phyloP scores from a whole-genome alignment of 106 monocot species.

The Ottelia alismoides region DNA sequence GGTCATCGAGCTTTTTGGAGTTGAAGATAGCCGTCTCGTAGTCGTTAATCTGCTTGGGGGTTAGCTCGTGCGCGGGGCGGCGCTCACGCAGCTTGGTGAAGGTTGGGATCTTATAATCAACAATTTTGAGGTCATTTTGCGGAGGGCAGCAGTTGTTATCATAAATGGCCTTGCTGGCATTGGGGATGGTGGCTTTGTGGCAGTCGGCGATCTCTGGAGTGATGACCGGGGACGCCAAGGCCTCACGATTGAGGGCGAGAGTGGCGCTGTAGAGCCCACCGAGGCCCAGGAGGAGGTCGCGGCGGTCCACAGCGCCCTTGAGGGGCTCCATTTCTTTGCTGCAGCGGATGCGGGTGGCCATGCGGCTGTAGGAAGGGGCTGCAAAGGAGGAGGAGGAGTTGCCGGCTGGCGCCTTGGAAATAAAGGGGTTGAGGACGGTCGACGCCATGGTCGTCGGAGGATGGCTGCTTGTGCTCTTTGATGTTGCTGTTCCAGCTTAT shows the following conservation, averaged over 20 bases:
- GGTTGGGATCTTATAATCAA: conserved; percentile 5
- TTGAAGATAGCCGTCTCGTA: conserved; percentile 24
- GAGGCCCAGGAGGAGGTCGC: too few relatives aligned
- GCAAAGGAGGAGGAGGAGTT: conserved; percentile 13
- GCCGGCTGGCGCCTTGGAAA: too few relatives aligned
- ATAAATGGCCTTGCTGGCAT: too few relatives aligned
- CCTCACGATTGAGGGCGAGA: too few relatives aligned
- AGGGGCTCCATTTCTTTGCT: too few relatives aligned
- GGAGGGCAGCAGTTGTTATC: conserved; percentile 8
- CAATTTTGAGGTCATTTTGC: background rate
- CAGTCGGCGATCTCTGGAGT: conserved; percentile 5
- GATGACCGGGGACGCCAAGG: too few relatives aligned
- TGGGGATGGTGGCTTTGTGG: background rate
- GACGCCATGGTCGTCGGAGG: too few relatives aligned
- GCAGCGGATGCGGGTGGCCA: too few relatives aligned
- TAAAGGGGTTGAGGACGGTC: too few relatives aligned
- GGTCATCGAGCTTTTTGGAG: conserved; percentile 24
- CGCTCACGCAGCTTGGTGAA: conserved; percentile 21
- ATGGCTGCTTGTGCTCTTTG: too few relatives aligned
- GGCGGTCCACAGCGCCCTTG: conserved; percentile 7
- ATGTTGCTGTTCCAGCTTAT: too few relatives aligned
- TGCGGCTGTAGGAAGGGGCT: conserved; percentile 16
- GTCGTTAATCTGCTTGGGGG: conserved; percentile 19
- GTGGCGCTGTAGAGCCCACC: too few relatives aligned
- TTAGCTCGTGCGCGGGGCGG: conserved; percentile 20